Conservation (phyloP, 78 protist species). For the Dictyostelium capitatum region DNA sequence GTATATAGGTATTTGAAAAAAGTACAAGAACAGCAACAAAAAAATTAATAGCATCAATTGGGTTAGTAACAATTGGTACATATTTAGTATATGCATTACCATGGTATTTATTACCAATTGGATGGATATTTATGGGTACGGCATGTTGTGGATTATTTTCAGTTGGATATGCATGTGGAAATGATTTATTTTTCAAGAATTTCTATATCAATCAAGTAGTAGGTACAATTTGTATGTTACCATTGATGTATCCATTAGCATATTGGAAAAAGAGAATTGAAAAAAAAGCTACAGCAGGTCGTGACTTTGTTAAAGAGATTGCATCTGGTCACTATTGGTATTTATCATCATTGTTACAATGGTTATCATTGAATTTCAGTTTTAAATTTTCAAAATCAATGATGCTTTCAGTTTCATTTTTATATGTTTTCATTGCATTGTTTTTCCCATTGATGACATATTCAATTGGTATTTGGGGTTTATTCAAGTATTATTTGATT, state of each 20-base stretch:
- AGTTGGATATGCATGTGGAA: slow-evolving; percentile 75
- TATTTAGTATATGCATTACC: slow-evolving; percentile 53
- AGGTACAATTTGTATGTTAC: slow-evolving; percentile 72
- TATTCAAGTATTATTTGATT: slow-evolving; percentile 70
- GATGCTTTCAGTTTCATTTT: slow-evolving; percentile 15
- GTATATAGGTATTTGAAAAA: slow-evolving; percentile 53
- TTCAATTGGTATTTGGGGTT: slow-evolving; percentile 76
- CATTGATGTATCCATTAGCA: slow-evolving; percentile 74
- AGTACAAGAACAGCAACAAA: slow-evolving; percentile 62
- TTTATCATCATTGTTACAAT: slow-evolving; percentile 45
- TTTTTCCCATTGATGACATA: slow-evolving; percentile 80
- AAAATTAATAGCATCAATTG: slow-evolving; percentile 53
- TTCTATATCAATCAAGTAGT: slow-evolving; percentile 40
- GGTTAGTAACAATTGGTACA: slow-evolving; percentile 44
- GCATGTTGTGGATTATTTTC: slow-evolving; percentile 78
- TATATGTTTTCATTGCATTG: slow-evolving; percentile 53
- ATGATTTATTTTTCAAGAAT: slow-evolving; percentile 51
- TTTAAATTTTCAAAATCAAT: slow-evolving; percentile 26
- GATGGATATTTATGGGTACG: slow-evolving; percentile 79
- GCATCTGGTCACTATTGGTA: slow-evolving; percentile 58
- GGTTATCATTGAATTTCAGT: slow-evolving; percentile 37
- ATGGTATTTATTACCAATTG: slow-evolving; percentile 77
- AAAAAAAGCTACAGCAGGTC: slow-evolving; percentile 21
- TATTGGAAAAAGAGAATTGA: slow-evolving; percentile 62
- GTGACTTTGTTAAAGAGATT: slow-evolving; percentile 41